Conservation (phyloP, 495 filamentous ascomycete genomes). For the Pyrenula massariospora region DNA sequence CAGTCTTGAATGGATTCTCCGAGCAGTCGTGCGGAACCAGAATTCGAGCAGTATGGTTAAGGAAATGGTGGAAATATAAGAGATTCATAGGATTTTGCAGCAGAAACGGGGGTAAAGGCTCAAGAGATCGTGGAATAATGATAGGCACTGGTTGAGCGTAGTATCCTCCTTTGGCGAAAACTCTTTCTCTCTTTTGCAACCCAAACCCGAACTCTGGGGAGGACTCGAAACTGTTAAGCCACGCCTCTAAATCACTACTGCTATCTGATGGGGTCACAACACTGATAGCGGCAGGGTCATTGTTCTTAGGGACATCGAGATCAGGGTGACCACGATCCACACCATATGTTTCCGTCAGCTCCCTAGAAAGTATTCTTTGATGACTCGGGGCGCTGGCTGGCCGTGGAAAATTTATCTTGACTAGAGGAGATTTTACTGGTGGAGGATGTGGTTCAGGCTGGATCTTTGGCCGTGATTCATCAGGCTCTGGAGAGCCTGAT, state of each 20-base stretch:
- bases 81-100: slow-evolving; percentile 70
- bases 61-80: slow-evolving; percentile 66
- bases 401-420: slow-evolving; percentile 1
- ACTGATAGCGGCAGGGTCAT: slow-evolving; percentile 47
- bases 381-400: not conserved
- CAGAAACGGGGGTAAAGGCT: slow-evolving; percentile 55
- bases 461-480: slow-evolving; percentile 3
- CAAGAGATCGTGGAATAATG: slow-evolving; percentile 51
- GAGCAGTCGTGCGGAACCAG: slow-evolving; percentile 66
- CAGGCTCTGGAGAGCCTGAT: slow-evolving; percentile 15
- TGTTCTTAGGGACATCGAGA: slow-evolving; percentile 54
- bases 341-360: slow-evolving; percentile 35
- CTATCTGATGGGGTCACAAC: slow-evolving; percentile 10
- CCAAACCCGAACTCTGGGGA: slow-evolving; percentile 32
- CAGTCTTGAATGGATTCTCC: slow-evolving; percentile 61
- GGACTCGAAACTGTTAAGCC: slow-evolving; percentile 1
- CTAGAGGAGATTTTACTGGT: not conserved
- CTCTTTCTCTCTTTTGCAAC: slow-evolving; percentile 30
- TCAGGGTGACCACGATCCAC: slow-evolving; percentile 59
- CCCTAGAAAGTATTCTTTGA: not conserved
- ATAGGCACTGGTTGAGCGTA: slow-evolving; percentile 59
- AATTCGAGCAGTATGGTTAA: slow-evolving; percentile 66
- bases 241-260: slow-evolving; percentile 14
- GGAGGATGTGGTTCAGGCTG: too few relatives aligned
- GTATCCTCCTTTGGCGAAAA: slow-evolving; percentile 47